These are phyloP conservation scores for Nakaseomyces glabratus DNA, from an alignment of 1,139 yeast species.

Conservation along the genomic window DNA sequence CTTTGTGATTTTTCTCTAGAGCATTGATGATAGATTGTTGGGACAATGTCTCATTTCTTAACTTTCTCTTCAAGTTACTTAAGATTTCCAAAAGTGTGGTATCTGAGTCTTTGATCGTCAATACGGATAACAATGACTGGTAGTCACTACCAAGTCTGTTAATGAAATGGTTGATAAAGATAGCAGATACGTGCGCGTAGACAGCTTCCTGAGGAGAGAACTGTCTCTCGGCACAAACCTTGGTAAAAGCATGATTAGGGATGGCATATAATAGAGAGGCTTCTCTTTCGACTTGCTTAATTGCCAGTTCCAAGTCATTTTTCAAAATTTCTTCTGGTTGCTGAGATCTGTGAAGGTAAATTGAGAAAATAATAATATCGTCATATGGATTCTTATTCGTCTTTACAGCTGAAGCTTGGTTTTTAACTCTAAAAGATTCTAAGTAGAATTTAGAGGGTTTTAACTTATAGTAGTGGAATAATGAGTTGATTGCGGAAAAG, in stretches of 20 bases:
- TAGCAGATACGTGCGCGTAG: constrained; percentile 89
- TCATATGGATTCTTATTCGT: constrained; percentile 37
- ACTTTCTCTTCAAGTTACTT: constrained; percentile 73
- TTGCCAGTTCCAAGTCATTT: constrained; percentile 51
- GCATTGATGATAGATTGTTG: constrained; percentile 75
- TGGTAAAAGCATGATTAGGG: constrained; percentile 78
- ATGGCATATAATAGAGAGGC: constrained; percentile 87
- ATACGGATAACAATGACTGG: constrained; percentile 42
- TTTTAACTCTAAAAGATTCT: constrained; percentile 54
- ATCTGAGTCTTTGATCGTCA: constrained; percentile 23
- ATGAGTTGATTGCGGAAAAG: constrained; percentile 77
- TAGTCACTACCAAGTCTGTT: constrained; percentile 86
- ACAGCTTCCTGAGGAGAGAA: constrained; percentile 89
- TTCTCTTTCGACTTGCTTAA: constrained; percentile 88
- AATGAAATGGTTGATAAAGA: constrained; percentile 87
- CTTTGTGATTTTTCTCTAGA: constrained; percentile 58
- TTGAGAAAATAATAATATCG: constrained; percentile 77
- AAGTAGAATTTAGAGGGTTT: constrained; percentile 83
- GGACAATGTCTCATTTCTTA: constrained; percentile 89
- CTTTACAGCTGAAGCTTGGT: constrained; percentile 5
- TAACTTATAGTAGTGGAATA: constrained; percentile 84
- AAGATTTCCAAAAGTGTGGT: constrained; percentile 62
- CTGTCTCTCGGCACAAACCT: constrained; percentile 63
- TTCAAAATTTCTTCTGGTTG: constrained; percentile 31
- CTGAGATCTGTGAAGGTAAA: constrained; percentile 54